phyloP scores from a whole-genome alignment of 345 rosid genomes.

The Aquilaria sinensis region DNA sequence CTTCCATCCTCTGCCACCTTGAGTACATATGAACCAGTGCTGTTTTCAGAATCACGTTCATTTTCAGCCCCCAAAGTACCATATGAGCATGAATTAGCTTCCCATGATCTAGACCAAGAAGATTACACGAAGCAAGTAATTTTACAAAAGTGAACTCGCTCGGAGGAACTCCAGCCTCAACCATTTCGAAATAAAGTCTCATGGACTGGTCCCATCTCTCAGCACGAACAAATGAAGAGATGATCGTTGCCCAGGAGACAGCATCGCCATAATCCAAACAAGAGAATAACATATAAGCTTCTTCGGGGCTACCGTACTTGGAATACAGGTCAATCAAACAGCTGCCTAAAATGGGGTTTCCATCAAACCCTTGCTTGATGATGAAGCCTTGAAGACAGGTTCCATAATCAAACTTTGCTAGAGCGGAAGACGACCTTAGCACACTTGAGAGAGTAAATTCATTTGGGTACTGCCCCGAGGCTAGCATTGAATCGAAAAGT shows the following conservation, averaged over 20 bases:
- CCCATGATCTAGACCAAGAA: slow-evolving; percentile 39
- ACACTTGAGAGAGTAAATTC: slow-evolving; percentile 64
- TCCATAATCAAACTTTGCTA: slow-evolving; percentile 36
- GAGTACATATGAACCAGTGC: slow-evolving; percentile 58
- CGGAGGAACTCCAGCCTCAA: slow-evolving; percentile 41
- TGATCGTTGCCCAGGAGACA: slow-evolving; percentile 65
- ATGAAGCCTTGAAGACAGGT: slow-evolving; percentile 36
- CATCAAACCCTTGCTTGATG: slow-evolving; percentile 47
- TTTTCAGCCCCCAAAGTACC: slow-evolving; percentile 31
- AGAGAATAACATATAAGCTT: slow-evolving; percentile 36
- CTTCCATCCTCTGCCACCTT: slow-evolving; percentile 36
- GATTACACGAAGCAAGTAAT: slow-evolving; percentile 41
- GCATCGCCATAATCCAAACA: slow-evolving; percentile 35
- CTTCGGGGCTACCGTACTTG: slow-evolving; percentile 33
- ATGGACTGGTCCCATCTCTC: slow-evolving; percentile 44
- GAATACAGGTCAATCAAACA: slow-evolving; percentile 57
- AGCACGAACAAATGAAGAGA: slow-evolving; percentile 44
- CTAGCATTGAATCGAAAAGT: slow-evolving; percentile 35
- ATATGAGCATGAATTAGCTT: slow-evolving; percentile 48
- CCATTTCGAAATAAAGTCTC: slow-evolving; percentile 40
- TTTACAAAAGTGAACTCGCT: slow-evolving; percentile 57
- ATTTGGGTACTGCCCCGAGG: slow-evolving; percentile 37
- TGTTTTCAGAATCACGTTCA: slow-evolving; percentile 61
- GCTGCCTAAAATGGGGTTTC: slow-evolving; percentile 33
- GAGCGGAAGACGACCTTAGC: slow-evolving; percentile 42